Base-by-base conservation (phyloP, 768 basidiomycete species). In the Clavulina sp. region DNA sequence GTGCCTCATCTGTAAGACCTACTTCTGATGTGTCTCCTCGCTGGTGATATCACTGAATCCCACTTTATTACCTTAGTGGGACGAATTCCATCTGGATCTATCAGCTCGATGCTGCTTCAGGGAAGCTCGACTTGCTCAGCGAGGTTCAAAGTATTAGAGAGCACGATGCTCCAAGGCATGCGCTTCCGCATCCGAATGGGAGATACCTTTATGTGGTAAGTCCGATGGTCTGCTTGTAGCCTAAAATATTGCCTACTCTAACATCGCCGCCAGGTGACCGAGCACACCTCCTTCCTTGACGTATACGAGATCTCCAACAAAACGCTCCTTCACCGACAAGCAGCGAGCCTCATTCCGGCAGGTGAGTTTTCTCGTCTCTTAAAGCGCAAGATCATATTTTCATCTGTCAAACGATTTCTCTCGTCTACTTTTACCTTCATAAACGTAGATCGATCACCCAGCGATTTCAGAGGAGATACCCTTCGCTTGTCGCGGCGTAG, bases 1-100 rank as follows among this genome's bases (percentile, higher is more conserved):
- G 43, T 46, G 13, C 43, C 43, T 9, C 43, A 46, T 46, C 43
- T 46, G 43, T 46, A n/a, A n/a, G n/a, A n/a, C n/a, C n/a, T n/a
- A n/a, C n/a, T 26, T 46, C 13, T 46, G 13, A 46, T 26, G 9
- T 28, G 9, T 9, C 24, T 46, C 1, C 43, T 13, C 26, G 9
- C 24, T 13, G 9, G 13, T 26, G 13, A 46, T 16, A 9, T 13
- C 26, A 24, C 13, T 9, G 9, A 9, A 9, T 46, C 13, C 13
- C 43, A 13, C 43, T 28, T 38, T 16, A 46, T 28, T 9, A n/a
- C 13, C 13, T 13, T 28, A 46, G 43, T 28, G 43, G 43, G 13
- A 16, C 16, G 26, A 46, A 46, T 28, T 46, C 43, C 13, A 46
- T 46, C 13, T 13, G 13, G 13, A 46, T 46, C 13, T 46, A 46